A percentile compares a stretch with the other conserved stretches of the same genome.
phyloP scores from a whole-genome alignment of 2,329 filamentous ascomycete species.

The Teratosphaeria zuluensis region DNA sequence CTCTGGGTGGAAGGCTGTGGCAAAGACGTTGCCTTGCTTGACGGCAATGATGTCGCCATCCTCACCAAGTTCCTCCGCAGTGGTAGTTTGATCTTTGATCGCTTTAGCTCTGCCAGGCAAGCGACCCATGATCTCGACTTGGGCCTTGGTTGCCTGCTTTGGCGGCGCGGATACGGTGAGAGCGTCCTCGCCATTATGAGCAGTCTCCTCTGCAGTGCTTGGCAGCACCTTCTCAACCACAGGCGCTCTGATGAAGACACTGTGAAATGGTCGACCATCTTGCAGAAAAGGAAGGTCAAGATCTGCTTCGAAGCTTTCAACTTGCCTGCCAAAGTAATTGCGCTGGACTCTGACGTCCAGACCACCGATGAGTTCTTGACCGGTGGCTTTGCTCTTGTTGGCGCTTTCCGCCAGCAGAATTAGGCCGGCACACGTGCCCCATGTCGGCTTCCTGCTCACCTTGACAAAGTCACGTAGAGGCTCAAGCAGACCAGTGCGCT shows the following conservation, averaged over 20 bases:
- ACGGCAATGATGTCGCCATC: constrained; percentile 79
- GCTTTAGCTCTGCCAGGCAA: constrained; percentile 44
- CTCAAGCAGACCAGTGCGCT: constrained; percentile 69
- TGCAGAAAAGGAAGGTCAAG: constrained; percentile 63
- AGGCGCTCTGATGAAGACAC: constrained; percentile 88
- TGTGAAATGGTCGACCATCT: constrained; percentile 51
- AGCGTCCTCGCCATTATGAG: constrained; percentile 20
- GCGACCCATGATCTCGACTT: constrained; percentile 51
- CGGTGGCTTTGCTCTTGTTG: constrained; percentile 79
- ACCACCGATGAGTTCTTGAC: constrained; percentile 87
- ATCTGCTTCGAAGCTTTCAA: constrained; percentile 76
- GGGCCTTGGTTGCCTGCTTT: constrained; percentile 35
- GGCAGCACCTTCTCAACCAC: constrained; percentile 73
- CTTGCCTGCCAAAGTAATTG: constrained; percentile 91
- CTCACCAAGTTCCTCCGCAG: constrained; percentile 37
- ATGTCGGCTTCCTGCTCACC: constrained; percentile 70
- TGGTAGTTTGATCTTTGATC: constrained; percentile 38
- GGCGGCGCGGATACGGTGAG: constrained; percentile 50
- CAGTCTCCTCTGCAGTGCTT: constrained; percentile 10
- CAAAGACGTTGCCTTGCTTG: constrained; percentile 81
- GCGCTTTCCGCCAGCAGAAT: constrained; percentile 84
- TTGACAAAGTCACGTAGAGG: constrained; percentile 86
- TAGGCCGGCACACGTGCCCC: constrained; percentile 92
- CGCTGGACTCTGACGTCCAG: constrained; percentile 82
- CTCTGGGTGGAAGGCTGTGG: constrained; percentile 93